These are phyloP conservation scores for Fusarium odoratissimum DNA, from an alignment of 2,329 filamentous ascomycete species.

Conservation along the genomic window DNA sequence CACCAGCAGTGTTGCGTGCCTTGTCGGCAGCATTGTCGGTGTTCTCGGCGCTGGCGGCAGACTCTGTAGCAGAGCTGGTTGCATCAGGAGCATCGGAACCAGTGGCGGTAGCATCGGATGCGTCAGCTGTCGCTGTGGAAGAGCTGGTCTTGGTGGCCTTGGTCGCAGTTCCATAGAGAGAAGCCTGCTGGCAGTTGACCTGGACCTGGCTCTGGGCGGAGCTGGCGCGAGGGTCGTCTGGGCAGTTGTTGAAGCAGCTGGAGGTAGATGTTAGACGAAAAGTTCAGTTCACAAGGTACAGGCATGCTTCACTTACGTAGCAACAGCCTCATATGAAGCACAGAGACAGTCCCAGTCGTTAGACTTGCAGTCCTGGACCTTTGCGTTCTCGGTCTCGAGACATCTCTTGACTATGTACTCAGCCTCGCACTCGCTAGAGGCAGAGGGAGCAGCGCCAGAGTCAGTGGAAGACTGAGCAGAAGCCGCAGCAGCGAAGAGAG, in stretches of 20 bases:
- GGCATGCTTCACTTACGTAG: conserved; percentile 55
- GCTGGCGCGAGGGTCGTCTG: conserved; percentile 56
- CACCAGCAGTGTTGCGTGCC: conserved; percentile 48
- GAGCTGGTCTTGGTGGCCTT: conserved; percentile 41
- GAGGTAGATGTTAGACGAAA: conserved; percentile 4
- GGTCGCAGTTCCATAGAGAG: conserved; percentile 54
- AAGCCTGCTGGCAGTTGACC: conserved; percentile 60
- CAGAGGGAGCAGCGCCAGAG: conserved; percentile 43
- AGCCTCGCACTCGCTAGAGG: conserved; percentile 54
- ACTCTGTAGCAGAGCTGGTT: conserved; percentile 30
- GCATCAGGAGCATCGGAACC: conserved; percentile 33
- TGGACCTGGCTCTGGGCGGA: conserved; percentile 53
- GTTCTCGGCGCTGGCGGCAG: conserved; percentile 38
- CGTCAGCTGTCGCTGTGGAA: conserved; percentile 27
- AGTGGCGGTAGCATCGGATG: conserved; percentile 34
- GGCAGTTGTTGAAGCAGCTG: conserved; percentile 69
- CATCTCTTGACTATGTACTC: conserved; percentile 61
- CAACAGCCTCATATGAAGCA: conserved; percentile 56
- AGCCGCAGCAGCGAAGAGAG: conserved; percentile 53
- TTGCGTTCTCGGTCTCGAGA: conserved; percentile 54
- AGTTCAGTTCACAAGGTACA: neutral
- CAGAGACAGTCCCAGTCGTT: conserved; percentile 62
- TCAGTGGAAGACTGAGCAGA: conserved; percentile 49
- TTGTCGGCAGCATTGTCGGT: conserved; percentile 46
- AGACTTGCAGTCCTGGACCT: conserved; percentile 52